Percentiles rank a stretch among this genome's conserved stretches.
These are phyloP conservation scores for Cryptosporidium sp. DNA, from an alignment of 169 alveolate species.

Conservation along the genomic window DNA sequence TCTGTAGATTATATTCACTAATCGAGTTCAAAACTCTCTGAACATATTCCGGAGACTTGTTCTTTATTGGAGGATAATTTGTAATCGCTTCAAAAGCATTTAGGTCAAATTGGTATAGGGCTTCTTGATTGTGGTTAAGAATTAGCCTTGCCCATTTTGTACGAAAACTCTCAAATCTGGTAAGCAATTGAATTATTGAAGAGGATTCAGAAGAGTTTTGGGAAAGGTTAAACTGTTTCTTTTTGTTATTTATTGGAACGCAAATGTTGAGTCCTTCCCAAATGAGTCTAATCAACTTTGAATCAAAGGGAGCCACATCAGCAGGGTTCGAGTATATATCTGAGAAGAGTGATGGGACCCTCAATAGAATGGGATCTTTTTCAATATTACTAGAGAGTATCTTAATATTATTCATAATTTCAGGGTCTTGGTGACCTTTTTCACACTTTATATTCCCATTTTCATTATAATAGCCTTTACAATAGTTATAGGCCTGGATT, in stretches of 20 bases:
- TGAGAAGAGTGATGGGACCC: slow-evolving; percentile 58
- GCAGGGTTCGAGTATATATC: slow-evolving; percentile 21
- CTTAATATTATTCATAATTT: neutral
- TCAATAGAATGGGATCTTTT: slow-evolving; percentile 46
- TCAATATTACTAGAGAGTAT: slow-evolving; percentile 24
- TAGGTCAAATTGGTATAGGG: slow-evolving; percentile 49
- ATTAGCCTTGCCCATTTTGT: slow-evolving; percentile 63
- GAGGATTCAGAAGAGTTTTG: slow-evolving; percentile 1
- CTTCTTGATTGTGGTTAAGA: slow-evolving; percentile 65
- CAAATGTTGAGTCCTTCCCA: slow-evolving; percentile 58
- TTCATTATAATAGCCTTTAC: slow-evolving; percentile 61
- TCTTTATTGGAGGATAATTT: slow-evolving; percentile 53
- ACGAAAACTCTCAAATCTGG: slow-evolving; percentile 40
- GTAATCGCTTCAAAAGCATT: slow-evolving; percentile 62
- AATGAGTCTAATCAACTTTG: slow-evolving; percentile 28
- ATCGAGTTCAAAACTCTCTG: slow-evolving; percentile 26
- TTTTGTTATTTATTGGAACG: slow-evolving; percentile 31
- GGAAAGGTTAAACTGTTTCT: slow-evolving; percentile 1
- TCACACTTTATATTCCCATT: slow-evolving; percentile 49
- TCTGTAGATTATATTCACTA: slow-evolving; percentile 17
- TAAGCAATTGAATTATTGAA: slow-evolving; percentile 26
- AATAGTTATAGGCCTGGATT: slow-evolving; percentile 18
- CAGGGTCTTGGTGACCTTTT: neutral
- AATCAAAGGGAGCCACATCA: slow-evolving; percentile 70
- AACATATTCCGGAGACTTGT: slow-evolving; percentile 58